Conservation (phyloP, 768 basidiomycete species). For the Rossbeevera mucosa region DNA sequence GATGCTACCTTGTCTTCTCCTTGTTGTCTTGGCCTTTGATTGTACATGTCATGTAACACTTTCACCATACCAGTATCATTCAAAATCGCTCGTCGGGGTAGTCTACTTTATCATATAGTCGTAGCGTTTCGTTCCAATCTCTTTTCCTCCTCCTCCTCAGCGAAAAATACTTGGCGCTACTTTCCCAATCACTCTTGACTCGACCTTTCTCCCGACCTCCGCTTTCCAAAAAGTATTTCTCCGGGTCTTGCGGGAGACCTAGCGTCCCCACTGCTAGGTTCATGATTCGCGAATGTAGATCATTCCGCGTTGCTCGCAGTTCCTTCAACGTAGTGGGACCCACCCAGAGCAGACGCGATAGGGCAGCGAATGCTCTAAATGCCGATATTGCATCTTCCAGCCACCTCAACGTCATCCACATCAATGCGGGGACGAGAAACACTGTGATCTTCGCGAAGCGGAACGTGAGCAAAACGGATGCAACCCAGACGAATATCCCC, state of each 20-base stretch:
- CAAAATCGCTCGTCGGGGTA: conserved; percentile 55
- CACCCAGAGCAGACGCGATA: conserved; percentile 58
- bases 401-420: conserved; percentile 92
- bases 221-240: conserved; percentile 51
- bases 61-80: conserved; percentile 12
- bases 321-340: conserved; percentile 52
- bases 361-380: conserved; percentile 65
- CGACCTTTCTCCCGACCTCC: conserved; percentile 72
- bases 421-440: conserved; percentile 60
- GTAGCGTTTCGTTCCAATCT: conserved; percentile 85
- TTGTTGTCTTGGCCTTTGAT: not conserved
- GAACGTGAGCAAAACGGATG: conserved; percentile 52
- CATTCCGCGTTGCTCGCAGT: conserved; percentile 50
- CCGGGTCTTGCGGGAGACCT: conserved; percentile 66
- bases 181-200: conserved; percentile 61
- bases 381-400: conserved; percentile 79
- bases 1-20: not conserved
- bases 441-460: conserved; percentile 56
- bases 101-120: conserved; percentile 78
- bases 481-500: conserved; percentile 63
- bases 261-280: conserved; percentile 54
- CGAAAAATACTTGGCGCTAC: conserved; percentile 72
- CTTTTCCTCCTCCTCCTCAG: conserved; percentile 72
- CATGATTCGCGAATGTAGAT: conserved; percentile 63
- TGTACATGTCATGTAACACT: not conserved